Evolutionary conservation across 75 land plant species (phyloP).

Genomic region (Sequoiadendron giganteum): DNA sequence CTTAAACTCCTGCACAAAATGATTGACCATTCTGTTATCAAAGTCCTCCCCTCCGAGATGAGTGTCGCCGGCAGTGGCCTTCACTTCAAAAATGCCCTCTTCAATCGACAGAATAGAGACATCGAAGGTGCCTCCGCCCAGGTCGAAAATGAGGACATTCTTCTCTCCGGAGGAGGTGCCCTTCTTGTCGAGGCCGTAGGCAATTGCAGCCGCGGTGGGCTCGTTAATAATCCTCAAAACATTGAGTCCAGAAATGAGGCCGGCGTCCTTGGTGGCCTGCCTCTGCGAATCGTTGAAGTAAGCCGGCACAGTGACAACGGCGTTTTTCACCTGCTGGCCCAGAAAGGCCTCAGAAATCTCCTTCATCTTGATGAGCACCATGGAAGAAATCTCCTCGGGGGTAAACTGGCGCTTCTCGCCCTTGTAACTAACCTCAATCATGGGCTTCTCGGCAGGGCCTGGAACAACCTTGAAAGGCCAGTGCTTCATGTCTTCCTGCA

Average conservation of each 20-base stretch:
- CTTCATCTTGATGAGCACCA: slow-evolving; percentile 47
- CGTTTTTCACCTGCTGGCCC: slow-evolving; percentile 38
- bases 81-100: slow-evolving; percentile 40
- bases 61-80: slow-evolving; percentile 56
- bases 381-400: slow-evolving; percentile 51
- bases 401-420: slow-evolving; percentile 47
- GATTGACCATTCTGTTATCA: slow-evolving; percentile 46
- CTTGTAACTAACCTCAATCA: slow-evolving; percentile 44
- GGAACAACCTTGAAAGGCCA: slow-evolving; percentile 55
- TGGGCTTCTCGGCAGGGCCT: slow-evolving; percentile 49
- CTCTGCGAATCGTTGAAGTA: slow-evolving; percentile 56
- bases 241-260: slow-evolving; percentile 41
- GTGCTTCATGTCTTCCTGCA: slow-evolving; percentile 46
- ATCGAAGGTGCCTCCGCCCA: slow-evolving; percentile 58
- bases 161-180: slow-evolving; percentile 37
- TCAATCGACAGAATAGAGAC: slow-evolving; percentile 48
- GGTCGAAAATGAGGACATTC: slow-evolving; percentile 45
- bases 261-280: slow-evolving; percentile 52
- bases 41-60: slow-evolving; percentile 50
- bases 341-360: slow-evolving; percentile 52
- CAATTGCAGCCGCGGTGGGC: slow-evolving; percentile 61
- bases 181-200: slow-evolving; percentile 55
- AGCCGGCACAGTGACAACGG: slow-evolving; percentile 53
- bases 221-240: slow-evolving; percentile 52
- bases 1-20: slow-evolving; percentile 51